Evolutionary conservation across 106 monocot genomes (phyloP).

Genomic region (Platanthera zijinensis): DNA sequence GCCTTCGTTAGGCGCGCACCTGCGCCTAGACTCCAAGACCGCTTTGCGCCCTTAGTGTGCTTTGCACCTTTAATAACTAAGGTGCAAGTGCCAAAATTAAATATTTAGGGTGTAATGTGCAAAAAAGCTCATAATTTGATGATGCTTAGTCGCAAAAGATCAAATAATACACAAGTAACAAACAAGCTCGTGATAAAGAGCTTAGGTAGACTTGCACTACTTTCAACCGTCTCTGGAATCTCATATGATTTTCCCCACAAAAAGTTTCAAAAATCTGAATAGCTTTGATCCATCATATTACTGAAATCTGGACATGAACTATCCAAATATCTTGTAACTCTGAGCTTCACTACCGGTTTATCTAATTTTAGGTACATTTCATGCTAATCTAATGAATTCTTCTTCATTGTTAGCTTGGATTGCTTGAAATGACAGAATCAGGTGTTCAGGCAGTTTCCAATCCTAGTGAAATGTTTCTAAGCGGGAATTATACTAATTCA

Average conservation of each 20-base stretch:
- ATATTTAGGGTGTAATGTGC: no score
- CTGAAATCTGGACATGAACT: not conserved
- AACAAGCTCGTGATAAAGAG: no score
- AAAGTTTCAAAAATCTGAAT: not conserved
- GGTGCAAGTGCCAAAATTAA: no score
- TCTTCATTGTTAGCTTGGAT: constrained; percentile 54
- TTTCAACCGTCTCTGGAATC: not conserved
- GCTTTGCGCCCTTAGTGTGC: no score
- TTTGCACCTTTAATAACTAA: no score
- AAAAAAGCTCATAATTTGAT: no score
- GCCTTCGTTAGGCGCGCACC: no score
- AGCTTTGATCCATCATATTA: not conserved
- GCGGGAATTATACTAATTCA: constrained; percentile 59
- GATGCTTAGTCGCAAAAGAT: no score
- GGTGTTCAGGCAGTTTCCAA: constrained; percentile 91
- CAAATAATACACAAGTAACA: no score
- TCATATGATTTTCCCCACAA: not conserved
- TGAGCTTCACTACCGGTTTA: not conserved
- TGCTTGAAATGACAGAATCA: constrained; percentile 91
- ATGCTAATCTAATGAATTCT: not conserved
- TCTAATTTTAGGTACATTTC: not conserved
- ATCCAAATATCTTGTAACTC: not conserved
- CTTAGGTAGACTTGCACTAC: no score
- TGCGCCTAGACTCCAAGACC: no score
- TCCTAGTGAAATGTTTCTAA: constrained; percentile 89